Evolutionary conservation across 768 basidiomycete species (phyloP).

Genomic region (Lentinus brumalis): DNA sequence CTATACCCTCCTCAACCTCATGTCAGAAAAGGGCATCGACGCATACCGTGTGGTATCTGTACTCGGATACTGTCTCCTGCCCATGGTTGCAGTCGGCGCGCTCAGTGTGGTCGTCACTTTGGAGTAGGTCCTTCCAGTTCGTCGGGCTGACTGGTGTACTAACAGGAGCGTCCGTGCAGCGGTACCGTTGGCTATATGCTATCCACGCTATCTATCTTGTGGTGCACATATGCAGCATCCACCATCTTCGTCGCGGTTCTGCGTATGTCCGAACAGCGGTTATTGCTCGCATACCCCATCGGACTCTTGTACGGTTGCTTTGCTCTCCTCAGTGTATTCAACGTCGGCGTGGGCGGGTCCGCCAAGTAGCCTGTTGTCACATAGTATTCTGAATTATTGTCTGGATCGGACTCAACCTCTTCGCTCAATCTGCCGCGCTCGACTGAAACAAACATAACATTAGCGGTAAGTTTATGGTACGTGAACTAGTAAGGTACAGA

Average conservation of each 20-base stretch:
- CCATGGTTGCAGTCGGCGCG: constrained; percentile 93
- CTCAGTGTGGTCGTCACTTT: constrained; percentile 85
- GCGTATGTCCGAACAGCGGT: constrained; percentile 91
- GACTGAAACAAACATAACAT: neutral
- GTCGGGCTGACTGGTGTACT: neutral
- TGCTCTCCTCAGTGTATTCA: constrained; percentile 90
- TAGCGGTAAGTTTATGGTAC: neutral
- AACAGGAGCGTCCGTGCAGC: constrained; percentile 41
- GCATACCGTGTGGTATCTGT: constrained; percentile 95
- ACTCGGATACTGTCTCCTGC: constrained; percentile 93
- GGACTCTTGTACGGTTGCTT: constrained; percentile 94
- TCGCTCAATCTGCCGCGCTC: neutral
- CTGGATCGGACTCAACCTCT: neutral
- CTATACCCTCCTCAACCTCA: constrained; percentile 93
- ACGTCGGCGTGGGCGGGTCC: constrained; percentile 43
- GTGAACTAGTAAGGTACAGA: neutral
- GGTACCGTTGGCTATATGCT: constrained; percentile 85
- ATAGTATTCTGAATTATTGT: neutral
- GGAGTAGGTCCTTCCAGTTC: constrained; percentile 60
- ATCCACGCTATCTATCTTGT: constrained; percentile 79
- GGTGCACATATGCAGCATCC: constrained; percentile 97
- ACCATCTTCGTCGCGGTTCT: constrained; percentile 95
- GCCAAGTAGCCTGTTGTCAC: constrained; percentile 15
- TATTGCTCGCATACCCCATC: constrained; percentile 96
- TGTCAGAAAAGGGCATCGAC: constrained; percentile 94